Evolutionary conservation across 2,329 filamentous ascomycete species (phyloP).

Genomic region (Fusarium xylarioides): DNA sequence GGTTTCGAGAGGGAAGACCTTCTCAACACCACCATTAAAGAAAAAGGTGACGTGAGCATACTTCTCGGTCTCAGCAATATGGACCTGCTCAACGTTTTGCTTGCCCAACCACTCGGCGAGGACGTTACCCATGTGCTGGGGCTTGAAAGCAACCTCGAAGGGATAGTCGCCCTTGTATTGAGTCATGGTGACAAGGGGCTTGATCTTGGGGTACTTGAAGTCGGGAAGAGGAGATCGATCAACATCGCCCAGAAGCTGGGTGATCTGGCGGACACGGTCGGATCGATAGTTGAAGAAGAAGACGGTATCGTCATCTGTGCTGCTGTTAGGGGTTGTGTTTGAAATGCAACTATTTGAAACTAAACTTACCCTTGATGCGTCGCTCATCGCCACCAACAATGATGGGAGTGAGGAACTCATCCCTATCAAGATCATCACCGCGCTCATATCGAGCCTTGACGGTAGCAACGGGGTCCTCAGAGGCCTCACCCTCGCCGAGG

Average conservation of each 20-base stretch:
- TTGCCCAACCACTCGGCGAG: slow-evolving; percentile 95
- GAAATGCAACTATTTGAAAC: neutral
- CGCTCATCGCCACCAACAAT: slow-evolving; percentile 87
- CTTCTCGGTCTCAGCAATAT: slow-evolving; percentile 98
- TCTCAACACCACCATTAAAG: slow-evolving; percentile 99
- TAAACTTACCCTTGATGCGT: slow-evolving; percentile 79
- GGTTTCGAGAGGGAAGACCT: slow-evolving; percentile 90
- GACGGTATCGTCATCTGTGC: slow-evolving; percentile 85
- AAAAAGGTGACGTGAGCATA: slow-evolving; percentile 99
- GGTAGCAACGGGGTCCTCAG: slow-evolving; percentile 83
- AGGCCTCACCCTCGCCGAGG: slow-evolving; percentile 85
- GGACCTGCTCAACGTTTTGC: slow-evolving; percentile 89
- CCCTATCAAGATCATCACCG: slow-evolving; percentile 74
- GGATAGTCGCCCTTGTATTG: slow-evolving; percentile 96
- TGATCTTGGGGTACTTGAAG: slow-evolving; percentile 93
- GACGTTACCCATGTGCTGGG: slow-evolving; percentile 97
- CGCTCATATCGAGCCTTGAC: slow-evolving; percentile 89
- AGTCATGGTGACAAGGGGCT: slow-evolving; percentile 90
- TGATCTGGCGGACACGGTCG: slow-evolving; percentile 95
- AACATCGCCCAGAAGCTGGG: slow-evolving; percentile 89
- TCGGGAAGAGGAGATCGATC: slow-evolving; percentile 91
- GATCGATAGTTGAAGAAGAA: slow-evolving; percentile 99
- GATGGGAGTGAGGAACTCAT: slow-evolving; percentile 98
- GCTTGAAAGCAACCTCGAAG: slow-evolving; percentile 91
- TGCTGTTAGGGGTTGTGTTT: slow-evolving; percentile 1